Base-by-base conservation (phyloP, 441 rosid genomes). In the Adansonia madagascariensis region DNA sequence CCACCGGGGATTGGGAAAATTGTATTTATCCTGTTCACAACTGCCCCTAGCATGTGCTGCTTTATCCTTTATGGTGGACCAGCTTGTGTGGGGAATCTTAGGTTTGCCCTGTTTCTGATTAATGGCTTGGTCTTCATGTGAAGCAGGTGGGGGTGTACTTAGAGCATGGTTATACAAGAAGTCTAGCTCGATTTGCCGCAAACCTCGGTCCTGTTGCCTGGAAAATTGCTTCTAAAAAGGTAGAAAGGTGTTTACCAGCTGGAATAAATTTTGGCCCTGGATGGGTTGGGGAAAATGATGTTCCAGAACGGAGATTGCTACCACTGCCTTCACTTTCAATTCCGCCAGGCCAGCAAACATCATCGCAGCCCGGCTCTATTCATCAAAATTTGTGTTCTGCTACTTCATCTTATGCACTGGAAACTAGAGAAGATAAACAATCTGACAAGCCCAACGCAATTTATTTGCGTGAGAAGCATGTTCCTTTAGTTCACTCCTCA, bases 161-260 rank as follows among this genome's bases (percentile, higher is more conserved):
- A 44, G 93, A 91, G 78, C 84, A 88, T 81, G 96, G 92, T 44
- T 93, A 91, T 63, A 88, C 91, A 15, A 88, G 91, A 79, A 92
- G 97, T 82, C 77, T 92, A 44, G 94, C 97, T 75, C 89, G 91
- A 47, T 94, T 82, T 76, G 97, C 98, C 61, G 92, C 95, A 22
- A 84, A 82, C 77, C 84, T 94, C 18, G 95, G 98, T 41, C 88
- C 93, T 52, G 79, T 77, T 70, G 88, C 83, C 76, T 92, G 97
- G 97, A 88, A 80, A 79, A 73, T 86, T 22, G 97, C 97, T 55
- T 79, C 88, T 7, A 84, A 43, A 75, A 88, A 82, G 75, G 90
- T 91, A 61, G 83, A 83, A 57, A 82, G 73, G 35, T 80, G 75
- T 64, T 83, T 94, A 86, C 94, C 95, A 1, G 44, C 68, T 3